Percentiles rank a stretch among this genome's conserved stretches.
Evolutionary conservation across 257 asterid species (phyloP).

Genomic region (Salvia rosmarinus): DNA sequence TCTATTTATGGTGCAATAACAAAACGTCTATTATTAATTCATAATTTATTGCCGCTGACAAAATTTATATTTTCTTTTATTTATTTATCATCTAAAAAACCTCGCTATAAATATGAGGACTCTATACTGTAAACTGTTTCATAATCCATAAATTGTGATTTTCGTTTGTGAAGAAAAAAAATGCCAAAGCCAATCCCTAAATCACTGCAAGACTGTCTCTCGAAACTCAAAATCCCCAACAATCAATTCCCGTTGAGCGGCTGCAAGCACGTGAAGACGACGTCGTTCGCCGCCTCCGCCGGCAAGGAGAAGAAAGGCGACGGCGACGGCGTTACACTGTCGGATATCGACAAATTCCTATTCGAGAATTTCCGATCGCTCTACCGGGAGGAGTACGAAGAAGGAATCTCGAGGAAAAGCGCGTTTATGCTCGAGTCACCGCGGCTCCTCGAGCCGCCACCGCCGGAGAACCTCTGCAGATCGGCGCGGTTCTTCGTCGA

Average conservation of each 20-base stretch:
- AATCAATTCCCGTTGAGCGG: slow-evolving; percentile 40
- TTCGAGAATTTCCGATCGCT: slow-evolving; percentile 68
- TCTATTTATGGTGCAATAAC: slow-evolving; percentile 32
- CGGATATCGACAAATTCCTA: slow-evolving; percentile 67
- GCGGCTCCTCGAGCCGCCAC: slow-evolving; percentile 39
- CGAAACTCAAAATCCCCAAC: slow-evolving; percentile 52
- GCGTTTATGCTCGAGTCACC: slow-evolving; percentile 42
- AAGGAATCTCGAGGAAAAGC: slow-evolving; percentile 27
- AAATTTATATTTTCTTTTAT: background rate
- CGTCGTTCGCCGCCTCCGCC: slow-evolving; percentile 43
- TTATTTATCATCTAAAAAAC: background rate
- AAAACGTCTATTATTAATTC: slow-evolving; percentile 38
- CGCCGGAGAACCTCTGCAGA: slow-evolving; percentile 43
- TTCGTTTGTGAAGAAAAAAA: background rate
- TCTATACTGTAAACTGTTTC: slow-evolving; percentile 1
- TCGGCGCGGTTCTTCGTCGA: slow-evolving; percentile 51
- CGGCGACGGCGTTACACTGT: slow-evolving; percentile 45
- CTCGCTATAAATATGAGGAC: slow-evolving; percentile 36
- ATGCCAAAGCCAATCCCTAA: slow-evolving; percentile 66
- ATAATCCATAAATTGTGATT: background rate
- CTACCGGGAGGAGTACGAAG: slow-evolving; percentile 45
- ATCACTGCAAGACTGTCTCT: slow-evolving; percentile 55
- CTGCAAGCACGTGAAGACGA: slow-evolving; percentile 57
- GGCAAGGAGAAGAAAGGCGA: slow-evolving; percentile 26
- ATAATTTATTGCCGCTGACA: slow-evolving; percentile 26